Evolutionary conservation across 768 basidiomycete genomes (phyloP), one percentile per base, ranked within the genome.

Genomic region (Leucogyrophana mollusca): DNA sequence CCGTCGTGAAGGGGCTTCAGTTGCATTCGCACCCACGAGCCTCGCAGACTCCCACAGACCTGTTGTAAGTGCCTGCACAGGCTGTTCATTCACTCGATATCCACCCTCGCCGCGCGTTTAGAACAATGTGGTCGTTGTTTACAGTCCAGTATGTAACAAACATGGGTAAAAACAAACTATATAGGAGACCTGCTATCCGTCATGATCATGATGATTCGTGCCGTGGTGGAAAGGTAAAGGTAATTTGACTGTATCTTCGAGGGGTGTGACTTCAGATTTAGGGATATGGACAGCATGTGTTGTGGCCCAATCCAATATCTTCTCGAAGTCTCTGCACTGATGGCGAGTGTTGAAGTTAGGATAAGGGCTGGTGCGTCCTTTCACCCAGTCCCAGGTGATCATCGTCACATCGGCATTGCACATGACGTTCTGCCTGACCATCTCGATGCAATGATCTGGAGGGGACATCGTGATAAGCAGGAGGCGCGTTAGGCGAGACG

Each of bases 321-420:
- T 34, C 30, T 45, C 44, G 13, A 10, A 22, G 3, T 22, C 25
- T 20, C 20, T 33, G 39, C 40, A 46, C 14, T 39, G 45, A 23
- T 46, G 45, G 32, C 0, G 8, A 30, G 10, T 16, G 30, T 43
- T 11, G 40, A 39, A 43, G 22, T 46, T 10, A 11, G 24, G 9
- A 9, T 30, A 8, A 16, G 45, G 45, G 2, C 1, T 3, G 2
- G 4, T 4, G 1, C 8, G 18, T 11, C 27, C 49, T 18, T 27
- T 13, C 14, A 53, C 32, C 52, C 52, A 53, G 40, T 50, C 30
- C 43, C 45, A 53, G 7, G 33, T 10, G 6, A 53, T 44, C 44
- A 53, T 50, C 10, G 34, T 41, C 9, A 43, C 10, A 32, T 53
- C 43, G 8, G 44, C 37, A 24, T 45, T 45, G 18, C 51, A 53